Base-by-base conservation (phyloP, 139 green algal species). In the Bryopsis sp. region DNA sequence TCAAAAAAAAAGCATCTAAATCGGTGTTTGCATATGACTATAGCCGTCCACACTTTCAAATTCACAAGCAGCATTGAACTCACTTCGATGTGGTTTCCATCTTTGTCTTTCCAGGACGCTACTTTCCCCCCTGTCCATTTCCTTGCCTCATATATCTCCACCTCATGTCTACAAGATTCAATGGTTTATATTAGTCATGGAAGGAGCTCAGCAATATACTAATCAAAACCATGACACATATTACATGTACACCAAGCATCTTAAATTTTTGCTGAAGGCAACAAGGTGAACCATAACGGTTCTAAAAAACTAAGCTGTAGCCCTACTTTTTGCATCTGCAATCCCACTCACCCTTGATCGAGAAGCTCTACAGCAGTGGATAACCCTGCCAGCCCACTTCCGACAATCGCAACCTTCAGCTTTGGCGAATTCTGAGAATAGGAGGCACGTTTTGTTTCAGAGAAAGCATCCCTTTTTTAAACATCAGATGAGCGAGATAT, bases 1-100 rank as follows among this genome's bases (percentile, higher is more conserved):
- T n/a, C n/a, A n/a, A n/a, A n/a, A n/a, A n/a, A n/a, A n/a, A n/a
- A n/a, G n/a, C n/a, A n/a, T n/a, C n/a, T n/a, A n/a, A n/a, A n/a
- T n/a, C n/a, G n/a, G n/a, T n/a, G n/a, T n/a, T n/a, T n/a, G n/a
- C n/a, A n/a, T n/a, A n/a, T n/a, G 2, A 35, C 22, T 58, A 43
- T 26, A 26, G 35, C 62, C 1, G 1, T 1, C 58, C 58, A 1
- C 1, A 65, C 6, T 37, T 67, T 36, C 59, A 50, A 39, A 39
- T 69, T 65, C 22, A 1, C 22, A 48, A 32, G 31, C 11, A 32
- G 6, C 3, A 29, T 29, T 1, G 8, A 6, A 34, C 74, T 0
- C 48, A 87, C 81, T 76, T 98, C 92, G 37, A 98, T 90, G 77
- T 98, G 89, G 79, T 98, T 98, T 34, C 92, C 92, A 65, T 96